Evolutionary conservation across 1,284 basidiomycete species (phyloP).

Genomic region (Ganoderma sinense): DNA sequence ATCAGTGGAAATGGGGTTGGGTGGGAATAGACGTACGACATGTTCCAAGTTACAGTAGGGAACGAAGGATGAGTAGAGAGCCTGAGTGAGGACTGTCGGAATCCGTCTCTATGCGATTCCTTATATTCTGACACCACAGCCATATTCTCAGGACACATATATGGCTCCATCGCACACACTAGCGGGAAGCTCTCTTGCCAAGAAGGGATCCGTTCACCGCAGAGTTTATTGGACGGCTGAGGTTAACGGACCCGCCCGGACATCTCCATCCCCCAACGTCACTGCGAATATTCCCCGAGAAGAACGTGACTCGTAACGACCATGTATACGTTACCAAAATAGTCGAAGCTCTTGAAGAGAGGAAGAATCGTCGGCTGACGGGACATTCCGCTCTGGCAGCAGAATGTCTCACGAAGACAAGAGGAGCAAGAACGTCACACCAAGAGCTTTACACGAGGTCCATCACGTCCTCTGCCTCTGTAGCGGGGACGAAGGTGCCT

Average conservation of each 20-base stretch:
- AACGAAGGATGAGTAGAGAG: background rate
- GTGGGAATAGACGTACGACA: background rate
- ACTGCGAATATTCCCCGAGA: background rate
- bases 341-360: background rate
- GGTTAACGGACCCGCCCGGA: background rate
- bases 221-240: background rate
- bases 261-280: background rate
- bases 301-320: background rate
- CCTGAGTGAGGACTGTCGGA: background rate
- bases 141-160: background rate
- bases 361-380: background rate
- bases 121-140: background rate
- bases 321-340: background rate
- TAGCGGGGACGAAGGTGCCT: background rate
- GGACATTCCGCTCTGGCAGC: background rate
- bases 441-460: background rate
- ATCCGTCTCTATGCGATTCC: background rate
- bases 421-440: background rate
- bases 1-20: background rate
- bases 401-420: background rate
- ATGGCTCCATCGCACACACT: background rate
- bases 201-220: background rate
- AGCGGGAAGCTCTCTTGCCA: background rate
- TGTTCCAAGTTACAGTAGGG: background rate
- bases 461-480: background rate